These are phyloP conservation scores for Pezicula carpinea DNA, from an alignment of 2,329 filamentous ascomycete genomes.

Conservation along the genomic window DNA sequence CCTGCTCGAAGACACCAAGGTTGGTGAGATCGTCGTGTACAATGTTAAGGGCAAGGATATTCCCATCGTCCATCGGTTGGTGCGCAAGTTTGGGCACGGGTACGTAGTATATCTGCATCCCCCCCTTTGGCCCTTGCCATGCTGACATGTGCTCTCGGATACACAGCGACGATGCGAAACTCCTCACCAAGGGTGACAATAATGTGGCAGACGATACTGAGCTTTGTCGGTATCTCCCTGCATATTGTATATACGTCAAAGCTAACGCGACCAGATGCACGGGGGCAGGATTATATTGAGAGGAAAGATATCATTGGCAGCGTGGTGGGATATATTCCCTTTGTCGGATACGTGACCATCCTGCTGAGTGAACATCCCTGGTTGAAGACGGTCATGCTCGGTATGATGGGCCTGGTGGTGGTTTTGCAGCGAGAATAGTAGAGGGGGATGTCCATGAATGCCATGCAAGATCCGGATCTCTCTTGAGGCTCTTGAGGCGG, in stretches of 20 bases:
- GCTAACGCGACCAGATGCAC: no score
- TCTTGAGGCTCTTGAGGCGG: no score
- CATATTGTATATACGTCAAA: no score
- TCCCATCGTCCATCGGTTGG: constrained; percentile 90
- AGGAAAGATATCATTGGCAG: constrained; percentile 90
- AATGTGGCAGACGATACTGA: constrained; percentile 92
- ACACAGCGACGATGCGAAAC: constrained; percentile 51
- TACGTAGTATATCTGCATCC: constrained; percentile 39
- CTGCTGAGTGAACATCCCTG: constrained; percentile 92
- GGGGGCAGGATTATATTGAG: constrained; percentile 80
- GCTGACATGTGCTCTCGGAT: neutral
- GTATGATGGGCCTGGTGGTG: constrained; percentile 90
- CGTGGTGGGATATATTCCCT: constrained; percentile 86
- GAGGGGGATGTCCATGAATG: neutral
- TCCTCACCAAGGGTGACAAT: constrained; percentile 97
- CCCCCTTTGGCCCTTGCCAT: neutral
- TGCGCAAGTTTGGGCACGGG: constrained; percentile 60
- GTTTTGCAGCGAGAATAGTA: constrained; percentile 80
- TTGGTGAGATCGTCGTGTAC: constrained; percentile 72
- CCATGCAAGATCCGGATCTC: no score
- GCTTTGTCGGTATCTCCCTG: no score
- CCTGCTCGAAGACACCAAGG: constrained; percentile 50
- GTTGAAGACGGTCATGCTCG: constrained; percentile 93
- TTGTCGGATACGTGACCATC: constrained; percentile 96
- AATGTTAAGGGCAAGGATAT: constrained; percentile 85